Evolutionary conservation across 331 rosid species (phyloP).

Genomic region (Rhamnella rubrinervis): DNA sequence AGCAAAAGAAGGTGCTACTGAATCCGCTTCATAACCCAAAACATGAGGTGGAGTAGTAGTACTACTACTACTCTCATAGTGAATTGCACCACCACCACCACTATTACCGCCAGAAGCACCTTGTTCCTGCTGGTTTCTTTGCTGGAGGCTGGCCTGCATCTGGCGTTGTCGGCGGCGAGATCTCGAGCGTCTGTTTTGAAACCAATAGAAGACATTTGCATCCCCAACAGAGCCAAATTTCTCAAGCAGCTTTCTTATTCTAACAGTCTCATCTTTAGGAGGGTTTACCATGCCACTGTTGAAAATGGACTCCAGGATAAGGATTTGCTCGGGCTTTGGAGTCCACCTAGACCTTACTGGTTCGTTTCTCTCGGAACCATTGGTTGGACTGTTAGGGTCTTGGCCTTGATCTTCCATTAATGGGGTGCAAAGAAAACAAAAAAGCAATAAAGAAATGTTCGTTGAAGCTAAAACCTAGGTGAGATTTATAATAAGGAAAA

Average conservation of each 20-base stretch:
- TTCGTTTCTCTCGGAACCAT: slow-evolving; percentile 50
- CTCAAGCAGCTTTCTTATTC: slow-evolving; percentile 75
- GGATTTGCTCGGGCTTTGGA: slow-evolving; percentile 89
- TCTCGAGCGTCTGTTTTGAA: slow-evolving; percentile 92
- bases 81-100: slow-evolving; percentile 49
- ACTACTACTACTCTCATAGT: slow-evolving; percentile 10
- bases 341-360: slow-evolving; percentile 97
- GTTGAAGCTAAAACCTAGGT: background rate
- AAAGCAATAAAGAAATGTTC: background rate
- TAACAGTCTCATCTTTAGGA: slow-evolving; percentile 80
- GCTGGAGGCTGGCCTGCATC: slow-evolving; percentile 58
- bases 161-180: slow-evolving; percentile 97
- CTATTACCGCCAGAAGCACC: slow-evolving; percentile 32
- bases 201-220: slow-evolving; percentile 97
- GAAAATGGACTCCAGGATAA: slow-evolving; percentile 90
- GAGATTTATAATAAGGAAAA: background rate
- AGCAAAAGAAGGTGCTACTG: slow-evolving; percentile 7
- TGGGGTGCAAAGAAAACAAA: background rate
- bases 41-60: background rate
- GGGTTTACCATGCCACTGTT: slow-evolving; percentile 97
- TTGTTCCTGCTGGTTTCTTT: slow-evolving; percentile 15
- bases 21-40: too few relatives aligned
- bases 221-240: slow-evolving; percentile 87
- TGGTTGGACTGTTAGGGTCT: slow-evolving; percentile 33
- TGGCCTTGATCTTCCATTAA: slow-evolving; percentile 51